Evolutionary conservation across 768 basidiomycete genomes (phyloP).

Genomic region (Leucogyrophana mollusca): DNA sequence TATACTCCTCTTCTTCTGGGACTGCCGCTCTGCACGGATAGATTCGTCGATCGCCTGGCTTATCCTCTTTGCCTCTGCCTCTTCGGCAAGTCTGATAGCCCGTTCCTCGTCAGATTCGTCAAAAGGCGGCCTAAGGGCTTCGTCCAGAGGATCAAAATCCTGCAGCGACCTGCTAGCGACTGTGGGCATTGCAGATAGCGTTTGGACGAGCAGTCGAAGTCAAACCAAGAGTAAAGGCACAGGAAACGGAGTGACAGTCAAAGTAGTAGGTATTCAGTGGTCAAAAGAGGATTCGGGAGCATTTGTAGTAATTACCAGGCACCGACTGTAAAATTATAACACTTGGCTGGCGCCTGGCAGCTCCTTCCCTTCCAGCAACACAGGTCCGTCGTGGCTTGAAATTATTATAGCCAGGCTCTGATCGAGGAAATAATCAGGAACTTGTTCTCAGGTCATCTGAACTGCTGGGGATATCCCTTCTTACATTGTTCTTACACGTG

Average conservation of each 20-base stretch:
- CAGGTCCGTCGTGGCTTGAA: conserved; percentile 1
- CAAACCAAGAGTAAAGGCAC: too few species aligned
- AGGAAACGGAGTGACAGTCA: too few species aligned
- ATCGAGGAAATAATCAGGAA: conserved; percentile 6
- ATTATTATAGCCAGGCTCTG: conserved; percentile 7
- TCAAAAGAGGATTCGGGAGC: conserved; percentile 5
- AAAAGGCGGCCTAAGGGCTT: conserved; percentile 60
- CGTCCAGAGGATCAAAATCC: conserved; percentile 61
- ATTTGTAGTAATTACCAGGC: conserved; percentile 10
- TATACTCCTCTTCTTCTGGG: conserved; percentile 57
- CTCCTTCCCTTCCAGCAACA: conserved; percentile 2
- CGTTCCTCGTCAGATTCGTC: conserved; percentile 65
- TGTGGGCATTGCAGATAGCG: conserved; percentile 17
- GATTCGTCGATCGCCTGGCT: conserved; percentile 73
- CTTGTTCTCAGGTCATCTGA: conserved; percentile 5
- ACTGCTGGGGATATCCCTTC: too few species aligned
- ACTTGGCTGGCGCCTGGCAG: conserved; percentile 4
- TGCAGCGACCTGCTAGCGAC: conserved; percentile 10
- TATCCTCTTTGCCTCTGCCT: conserved; percentile 65
- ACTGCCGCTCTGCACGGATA: conserved; percentile 64
- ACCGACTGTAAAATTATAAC: conserved; percentile 9
- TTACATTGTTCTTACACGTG: too few species aligned
- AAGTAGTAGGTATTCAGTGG: neutral
- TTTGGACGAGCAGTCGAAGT: too few species aligned
- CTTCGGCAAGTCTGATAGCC: conserved; percentile 49